Evolutionary conservation across 73 alveolate genomes (phyloP), one percentile per base, ranked within the genome.

Genomic region (Blepharisma stoltei): DNA sequence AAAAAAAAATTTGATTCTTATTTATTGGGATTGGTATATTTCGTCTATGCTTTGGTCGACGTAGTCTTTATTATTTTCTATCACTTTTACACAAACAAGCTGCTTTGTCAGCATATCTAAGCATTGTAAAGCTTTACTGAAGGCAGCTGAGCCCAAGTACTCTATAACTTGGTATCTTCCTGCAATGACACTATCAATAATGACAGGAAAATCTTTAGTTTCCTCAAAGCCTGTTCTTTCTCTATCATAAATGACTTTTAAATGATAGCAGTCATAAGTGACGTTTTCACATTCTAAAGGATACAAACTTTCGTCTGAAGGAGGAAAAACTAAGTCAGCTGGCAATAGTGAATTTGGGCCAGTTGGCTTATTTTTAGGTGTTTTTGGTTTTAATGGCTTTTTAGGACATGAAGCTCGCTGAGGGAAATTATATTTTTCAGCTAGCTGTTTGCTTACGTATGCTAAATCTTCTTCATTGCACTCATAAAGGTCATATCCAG

Each of bases 191-290:
- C 97, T 90, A 80, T 95, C 94, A 14, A 95, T 90, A 27, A 96
- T 97, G n/a, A 96, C 95, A 38, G 96, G 97, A 86, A 96, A 96
- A 52, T 96, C 99, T 81, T 95, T 96, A 0, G 98, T 90, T 77
- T 96, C 99, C 80, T 96, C 99, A 78, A 96, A 96, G 14, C 99
- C 99, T 6, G 99, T 96, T 78, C 97, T 92, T 78, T 96, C 99
- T 60, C 99, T 94, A 85, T 96, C 99, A 54, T 88, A 94, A 4
- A 96, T 96, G 20, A 96, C 98, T 83, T 94, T 92, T 60, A 96
- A 85, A 60, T 95, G 87, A 83, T 92, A 94, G 86, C 98, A 94
- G 86, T 96, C 99, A 80, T 92, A 94, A 53, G 92, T 88, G 55
- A 88, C 95, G 7, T 93, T 93, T 76, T 96, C 97, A 78, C 91